phyloP scores from a whole-genome alignment of 352 stramenopile species.

The Pythium dissimile region DNA sequence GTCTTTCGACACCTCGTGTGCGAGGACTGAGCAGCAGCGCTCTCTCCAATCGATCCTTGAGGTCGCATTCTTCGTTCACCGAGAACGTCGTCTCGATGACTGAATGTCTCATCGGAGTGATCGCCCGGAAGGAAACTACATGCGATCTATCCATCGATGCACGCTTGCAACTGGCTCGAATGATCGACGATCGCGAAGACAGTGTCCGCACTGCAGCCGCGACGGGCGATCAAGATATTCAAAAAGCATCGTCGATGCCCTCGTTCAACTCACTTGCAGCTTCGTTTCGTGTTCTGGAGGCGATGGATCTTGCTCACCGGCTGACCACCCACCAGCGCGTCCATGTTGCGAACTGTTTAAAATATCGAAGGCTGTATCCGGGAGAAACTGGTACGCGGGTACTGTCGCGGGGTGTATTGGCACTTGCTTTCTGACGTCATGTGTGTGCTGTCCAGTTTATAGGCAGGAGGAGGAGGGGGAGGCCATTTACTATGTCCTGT shows the following conservation, averaged over 20 bases:
- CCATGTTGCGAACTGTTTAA: constrained; percentile 20
- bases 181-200: constrained; percentile 25
- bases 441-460: constrained; percentile 23
- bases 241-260: neutral
- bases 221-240: neutral
- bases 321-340: constrained; percentile 24
- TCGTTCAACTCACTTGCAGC: constrained; percentile 21
- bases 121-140: constrained; percentile 1
- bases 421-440: neutral
- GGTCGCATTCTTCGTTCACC: constrained; percentile 4
- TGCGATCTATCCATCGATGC: constrained; percentile 18
- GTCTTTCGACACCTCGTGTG: neutral
- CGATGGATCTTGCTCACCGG: constrained; percentile 22
- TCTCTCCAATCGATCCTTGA: neutral
- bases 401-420: neutral
- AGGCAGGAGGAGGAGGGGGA: constrained; percentile 26
- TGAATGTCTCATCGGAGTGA: constrained; percentile 33
- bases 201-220: neutral
- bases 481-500: constrained; percentile 32
- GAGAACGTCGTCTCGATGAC: constrained; percentile 40
- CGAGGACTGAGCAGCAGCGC: neutral
- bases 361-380: constrained; percentile 20
- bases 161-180: constrained; percentile 17
- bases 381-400: constrained; percentile 19
- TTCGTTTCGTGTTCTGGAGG: constrained; percentile 28